Base-by-base conservation (phyloP, 345 rosid species). In the Gossypium longicalyx region DNA sequence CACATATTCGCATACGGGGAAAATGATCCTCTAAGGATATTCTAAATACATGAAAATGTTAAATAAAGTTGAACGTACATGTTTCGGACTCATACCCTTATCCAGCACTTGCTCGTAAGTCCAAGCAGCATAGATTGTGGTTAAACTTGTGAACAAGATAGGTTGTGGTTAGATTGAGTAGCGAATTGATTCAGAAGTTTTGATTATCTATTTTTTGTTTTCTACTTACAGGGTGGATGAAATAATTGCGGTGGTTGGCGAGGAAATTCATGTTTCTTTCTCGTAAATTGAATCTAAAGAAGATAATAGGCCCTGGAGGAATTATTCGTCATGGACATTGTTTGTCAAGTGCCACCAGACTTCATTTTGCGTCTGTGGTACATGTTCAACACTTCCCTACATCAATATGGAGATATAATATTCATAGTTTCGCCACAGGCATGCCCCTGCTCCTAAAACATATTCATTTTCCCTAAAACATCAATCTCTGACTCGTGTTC, bases 211-310 rank as follows among this genome's bases (percentile, higher is more conserved):
- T 52, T 61, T 22, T 20, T 23, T 34, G 34, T 15, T 41, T 27
- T 73, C 68, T n/a, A 62, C 58, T 72, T 56, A 17, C 89, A 93
- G 98, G 88, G 79, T 84, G 27, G 79, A 83, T 71, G 94, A 93
- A 79, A 88, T 93, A 80, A 85, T 93, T 67, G 80, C 82, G 10
- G 66, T 77, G 43, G 75, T 82, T 9, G 91, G 94, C 11, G 98
- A 91, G 79, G 97, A 93, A 74, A 85, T 88, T 70, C 88, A 79
- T 75, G 82, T 87, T 48, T 60, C 76, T 74, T 76, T 93, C 12
- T 76, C 77, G 29, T 80, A 51, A 84, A 69, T 7, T 12, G 53
- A 66, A 2, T 11, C 43, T 34, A 62, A 34, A 17, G 67, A 34
- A 62, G 12, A 2, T 9, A 3, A 9, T 62, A 34, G 47, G 22